These are phyloP conservation scores for Litchi chinensis DNA, from an alignment of 345 rosid species.

Conservation along the genomic window DNA sequence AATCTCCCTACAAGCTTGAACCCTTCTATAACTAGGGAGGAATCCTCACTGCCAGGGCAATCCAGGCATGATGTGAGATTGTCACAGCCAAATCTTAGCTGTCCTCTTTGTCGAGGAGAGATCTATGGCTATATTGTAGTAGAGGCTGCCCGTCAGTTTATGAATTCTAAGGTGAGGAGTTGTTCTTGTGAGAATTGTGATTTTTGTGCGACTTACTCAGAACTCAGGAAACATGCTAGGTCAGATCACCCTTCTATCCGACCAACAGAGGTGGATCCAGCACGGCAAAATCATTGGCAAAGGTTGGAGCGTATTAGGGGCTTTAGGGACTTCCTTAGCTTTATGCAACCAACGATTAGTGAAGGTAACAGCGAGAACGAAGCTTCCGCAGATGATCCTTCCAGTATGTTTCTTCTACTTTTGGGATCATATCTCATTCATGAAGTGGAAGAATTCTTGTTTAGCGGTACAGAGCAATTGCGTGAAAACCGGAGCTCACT, in stretches of 20 bases:
- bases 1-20: slow-evolving; percentile 20
- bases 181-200: slow-evolving; percentile 51
- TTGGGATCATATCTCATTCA: slow-evolving; percentile 9
- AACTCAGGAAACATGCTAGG: slow-evolving; percentile 65
- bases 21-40: slow-evolving; percentile 16
- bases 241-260: slow-evolving; percentile 47
- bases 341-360: not conserved
- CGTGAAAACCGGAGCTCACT: slow-evolving; percentile 3
- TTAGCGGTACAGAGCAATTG: not conserved
- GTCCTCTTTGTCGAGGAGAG: slow-evolving; percentile 70
- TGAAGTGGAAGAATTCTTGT: slow-evolving; percentile 6
- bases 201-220: slow-evolving; percentile 54
- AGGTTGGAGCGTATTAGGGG: slow-evolving; percentile 47
- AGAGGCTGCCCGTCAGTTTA: slow-evolving; percentile 46
- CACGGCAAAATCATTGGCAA: slow-evolving; percentile 46
- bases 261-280: slow-evolving; percentile 47
- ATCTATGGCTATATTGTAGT: slow-evolving; percentile 47
- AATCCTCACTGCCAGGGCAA: slow-evolving; percentile 8
- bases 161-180: slow-evolving; percentile 59
- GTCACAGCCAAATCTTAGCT: slow-evolving; percentile 31
- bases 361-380: slow-evolving; percentile 11
- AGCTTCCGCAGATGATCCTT: not conserved
- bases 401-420: not conserved
- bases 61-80: slow-evolving; percentile 19
- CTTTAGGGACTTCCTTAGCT: slow-evolving; percentile 37